phyloP scores from a whole-genome alignment of 768 basidiomycete genomes.

The Tricholoma furcatifolium region DNA sequence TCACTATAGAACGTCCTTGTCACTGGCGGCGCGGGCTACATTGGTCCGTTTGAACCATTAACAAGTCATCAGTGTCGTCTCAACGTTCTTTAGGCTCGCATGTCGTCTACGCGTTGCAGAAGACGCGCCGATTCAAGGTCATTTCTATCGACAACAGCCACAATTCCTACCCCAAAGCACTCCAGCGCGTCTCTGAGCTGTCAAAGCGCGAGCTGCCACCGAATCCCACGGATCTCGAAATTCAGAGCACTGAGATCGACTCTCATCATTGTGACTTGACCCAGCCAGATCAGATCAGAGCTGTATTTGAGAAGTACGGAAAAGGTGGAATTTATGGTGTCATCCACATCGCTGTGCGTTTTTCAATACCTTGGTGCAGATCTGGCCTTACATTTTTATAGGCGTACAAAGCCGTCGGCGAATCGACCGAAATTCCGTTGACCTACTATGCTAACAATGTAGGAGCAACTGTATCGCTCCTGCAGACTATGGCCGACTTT shows the following conservation, averaged over 20 bases:
- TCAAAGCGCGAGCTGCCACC: conserved; percentile 71
- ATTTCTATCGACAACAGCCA: conserved; percentile 94
- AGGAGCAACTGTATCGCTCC: conserved; percentile 77
- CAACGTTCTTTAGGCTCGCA: conserved; percentile 71
- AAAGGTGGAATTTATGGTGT: conserved; percentile 96
- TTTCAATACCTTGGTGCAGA: neutral
- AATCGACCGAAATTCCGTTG: conserved; percentile 90
- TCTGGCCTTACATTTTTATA: conserved; percentile 27
- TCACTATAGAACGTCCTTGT: conserved; percentile 40
- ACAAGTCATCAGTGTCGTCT: conserved; percentile 7
- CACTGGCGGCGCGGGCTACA: conserved; percentile 83
- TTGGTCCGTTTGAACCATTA: conserved; percentile 48
- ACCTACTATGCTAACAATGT: conserved; percentile 96
- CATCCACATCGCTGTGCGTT: conserved; percentile 81
- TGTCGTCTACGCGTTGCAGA: conserved; percentile 82
- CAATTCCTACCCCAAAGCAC: conserved; percentile 80
- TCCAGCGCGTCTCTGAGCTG: conserved; percentile 76
- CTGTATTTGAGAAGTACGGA: conserved; percentile 81
- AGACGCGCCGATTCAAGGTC: conserved; percentile 88
- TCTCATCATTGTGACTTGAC: conserved; percentile 73
- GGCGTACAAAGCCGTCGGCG: conserved; percentile 98
- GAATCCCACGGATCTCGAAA: conserved; percentile 64
- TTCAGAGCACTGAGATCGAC: conserved; percentile 73
- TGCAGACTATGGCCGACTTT: conserved; percentile 85
- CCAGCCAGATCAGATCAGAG: conserved; percentile 63